Base-by-base conservation (phyloP, 768 basidiomycete species). In the Russula sp. region DNA sequence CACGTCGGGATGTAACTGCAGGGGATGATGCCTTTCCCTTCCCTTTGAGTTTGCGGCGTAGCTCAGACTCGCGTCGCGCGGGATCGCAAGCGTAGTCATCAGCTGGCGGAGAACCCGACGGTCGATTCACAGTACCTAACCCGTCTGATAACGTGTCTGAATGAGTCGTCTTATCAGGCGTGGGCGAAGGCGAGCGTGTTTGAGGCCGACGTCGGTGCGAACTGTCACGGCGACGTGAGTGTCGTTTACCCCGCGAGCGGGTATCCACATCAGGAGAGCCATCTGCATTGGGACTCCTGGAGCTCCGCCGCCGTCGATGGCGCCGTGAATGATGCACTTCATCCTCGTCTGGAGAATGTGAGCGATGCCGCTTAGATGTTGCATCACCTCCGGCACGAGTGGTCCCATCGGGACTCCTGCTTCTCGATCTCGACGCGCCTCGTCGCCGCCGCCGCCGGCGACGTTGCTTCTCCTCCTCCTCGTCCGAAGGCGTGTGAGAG, bases 41-140 rank as follows among this genome's bases (percentile, higher is more conserved):
- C 14, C 68, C 66, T 59, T 73, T 74, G 47, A 75, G 72, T 45
- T 70, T 69, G 20, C 69, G 69, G 11, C 73, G 73, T 45, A 75
- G 69, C 56, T 75, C 71, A 18, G 67, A 66, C 58, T 77, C 76
- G 47, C 72, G 72, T 54, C 68, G 69, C 35, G 65, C 58, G 14
- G 38, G 51, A 14, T 60, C 62, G 57, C 72, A 70, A 32, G 55
- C 61, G 47, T 66, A 58, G 34, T 52, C 66, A 18, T 67, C 69
- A 35, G 67, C 41, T 3, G 71, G 70, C 13, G 63, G 65, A 1
- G 66, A 54, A 4, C 46, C 58, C 20, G 62, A 55, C 14, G 46
- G 51, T 43, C 52, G 25, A 54, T 51, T 59, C 34, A 38, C 38
- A 2, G 52, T 7, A 49, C 22, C 46, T 20, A 63, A 38, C 9